phyloP scores from a whole-genome alignment of 2,329 filamentous ascomycete genomes.

The Thermomyces lanuginosus region DNA sequence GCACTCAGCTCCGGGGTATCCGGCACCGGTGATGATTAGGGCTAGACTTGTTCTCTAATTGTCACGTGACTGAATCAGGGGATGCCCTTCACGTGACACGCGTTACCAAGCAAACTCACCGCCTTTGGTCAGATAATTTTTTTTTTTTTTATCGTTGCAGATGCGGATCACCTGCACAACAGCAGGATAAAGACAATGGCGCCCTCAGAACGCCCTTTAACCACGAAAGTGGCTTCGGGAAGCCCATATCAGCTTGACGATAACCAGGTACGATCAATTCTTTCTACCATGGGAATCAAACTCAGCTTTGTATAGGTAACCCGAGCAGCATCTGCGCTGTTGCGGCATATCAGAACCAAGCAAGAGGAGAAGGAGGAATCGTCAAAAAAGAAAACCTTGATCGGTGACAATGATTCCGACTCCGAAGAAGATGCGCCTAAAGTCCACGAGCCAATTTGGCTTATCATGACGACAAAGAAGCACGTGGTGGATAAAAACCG shows the following conservation, averaged over 20 bases:
- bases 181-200: conserved; percentile 20
- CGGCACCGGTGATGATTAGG: too few relatives aligned
- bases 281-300: not conserved
- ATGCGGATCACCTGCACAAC: conserved; percentile 13
- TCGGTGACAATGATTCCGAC: conserved; percentile 32
- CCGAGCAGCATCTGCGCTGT: conserved; percentile 43
- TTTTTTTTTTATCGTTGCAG: conserved; percentile 15
- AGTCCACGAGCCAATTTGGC: conserved; percentile 41
- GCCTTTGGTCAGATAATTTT: conserved; percentile 11
- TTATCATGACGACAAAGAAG: conserved; percentile 48
- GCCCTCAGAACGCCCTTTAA: conserved; percentile 23
- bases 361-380: conserved; percentile 32
- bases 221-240: conserved; percentile 24
- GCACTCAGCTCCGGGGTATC: too few relatives aligned
- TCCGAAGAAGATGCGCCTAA: conserved; percentile 27
- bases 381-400: conserved; percentile 38
- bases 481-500: conserved; percentile 56
- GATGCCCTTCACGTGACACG: too few relatives aligned
- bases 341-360: conserved; percentile 40
- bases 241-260: conserved; percentile 34
- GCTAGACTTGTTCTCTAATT: too few relatives aligned
- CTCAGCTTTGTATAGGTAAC: conserved; percentile 30
- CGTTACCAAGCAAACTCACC: conserved; percentile 5
- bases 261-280: conserved; percentile 24
- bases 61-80: too few relatives aligned